Percentiles rank a stretch among this genome's conserved stretches.
These are phyloP conservation scores for Cyberlindnera petersonii DNA, from an alignment of 805 yeast genomes.

Conservation along the genomic window DNA sequence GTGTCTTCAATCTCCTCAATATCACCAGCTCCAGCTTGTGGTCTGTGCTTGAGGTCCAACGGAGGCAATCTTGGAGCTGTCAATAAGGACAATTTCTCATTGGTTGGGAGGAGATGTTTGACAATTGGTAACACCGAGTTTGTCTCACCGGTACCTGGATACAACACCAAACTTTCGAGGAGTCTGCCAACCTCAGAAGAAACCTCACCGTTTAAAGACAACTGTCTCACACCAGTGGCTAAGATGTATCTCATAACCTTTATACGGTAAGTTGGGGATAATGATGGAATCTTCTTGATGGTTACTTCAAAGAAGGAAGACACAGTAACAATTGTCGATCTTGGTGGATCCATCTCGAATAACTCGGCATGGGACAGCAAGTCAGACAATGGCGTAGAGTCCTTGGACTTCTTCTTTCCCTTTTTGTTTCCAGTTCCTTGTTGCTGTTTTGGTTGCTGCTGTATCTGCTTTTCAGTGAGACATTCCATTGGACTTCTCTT, in stretches of 20 bases:
- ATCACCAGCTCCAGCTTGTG: slow-evolving; percentile 26
- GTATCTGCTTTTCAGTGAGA: slow-evolving; percentile 25
- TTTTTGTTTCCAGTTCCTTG: slow-evolving; percentile 27
- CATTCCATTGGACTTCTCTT: slow-evolving; percentile 31
- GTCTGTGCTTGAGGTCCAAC: slow-evolving; percentile 21
- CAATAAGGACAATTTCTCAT: slow-evolving; percentile 53
- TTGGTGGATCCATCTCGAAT: slow-evolving; percentile 43
- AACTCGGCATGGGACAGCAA: slow-evolving; percentile 60
- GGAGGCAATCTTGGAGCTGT: slow-evolving; percentile 75
- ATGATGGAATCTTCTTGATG: slow-evolving; percentile 40
- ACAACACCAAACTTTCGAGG: slow-evolving; percentile 54
- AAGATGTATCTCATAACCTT: slow-evolving; percentile 48
- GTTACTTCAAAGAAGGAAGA: slow-evolving; percentile 45
- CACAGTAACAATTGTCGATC: slow-evolving; percentile 30
- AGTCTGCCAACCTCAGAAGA: slow-evolving; percentile 32
- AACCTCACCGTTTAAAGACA: slow-evolving; percentile 28
- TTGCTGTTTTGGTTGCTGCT: slow-evolving; percentile 33
- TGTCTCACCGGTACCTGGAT: slow-evolving; percentile 59
- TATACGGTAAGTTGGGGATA: slow-evolving; percentile 63
- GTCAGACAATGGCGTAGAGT: slow-evolving; percentile 57
- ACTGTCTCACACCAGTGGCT: slow-evolving; percentile 33
- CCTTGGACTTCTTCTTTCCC: slow-evolving; percentile 40
- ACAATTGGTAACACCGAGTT: slow-evolving; percentile 72
- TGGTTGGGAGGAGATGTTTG: slow-evolving; percentile 43
- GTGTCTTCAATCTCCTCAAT: slow-evolving; percentile 28